phyloP scores from a whole-genome alignment of 1,284 basidiomycete genomes.

The Tremellales sp. region DNA sequence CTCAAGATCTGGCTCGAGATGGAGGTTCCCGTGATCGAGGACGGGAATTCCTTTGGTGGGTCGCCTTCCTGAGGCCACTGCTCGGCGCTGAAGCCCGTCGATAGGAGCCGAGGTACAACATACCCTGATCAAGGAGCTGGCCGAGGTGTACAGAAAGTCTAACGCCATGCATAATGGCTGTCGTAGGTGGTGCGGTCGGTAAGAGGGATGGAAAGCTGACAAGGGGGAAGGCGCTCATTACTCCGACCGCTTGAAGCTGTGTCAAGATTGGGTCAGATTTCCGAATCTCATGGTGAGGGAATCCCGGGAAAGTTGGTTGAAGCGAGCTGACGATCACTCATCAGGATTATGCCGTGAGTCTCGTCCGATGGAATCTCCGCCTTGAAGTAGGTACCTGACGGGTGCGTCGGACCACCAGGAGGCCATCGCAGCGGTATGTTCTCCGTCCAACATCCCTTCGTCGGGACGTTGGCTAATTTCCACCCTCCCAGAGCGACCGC shows the following conservation, averaged over 20 bases:
- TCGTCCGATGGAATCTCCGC: neutral
- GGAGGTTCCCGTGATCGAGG: slow-evolving; percentile 37
- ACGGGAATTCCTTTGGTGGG: slow-evolving; percentile 37
- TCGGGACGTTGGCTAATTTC: too few relatives aligned
- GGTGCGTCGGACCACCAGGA: slow-evolving; percentile 7
- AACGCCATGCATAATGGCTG: slow-evolving; percentile 22
- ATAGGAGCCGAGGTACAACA: slow-evolving; percentile 36
- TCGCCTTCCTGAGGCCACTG: neutral
- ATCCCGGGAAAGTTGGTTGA: neutral
- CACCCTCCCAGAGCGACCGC: too few relatives aligned
- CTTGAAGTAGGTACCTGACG: neutral
- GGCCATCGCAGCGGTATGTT: slow-evolving; percentile 8
- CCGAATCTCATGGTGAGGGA: slow-evolving; percentile 26
- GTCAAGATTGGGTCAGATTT: slow-evolving; percentile 26
- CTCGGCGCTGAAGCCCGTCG: slow-evolving; percentile 5
- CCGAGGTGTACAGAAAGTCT: slow-evolving; percentile 15
- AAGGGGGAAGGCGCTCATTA: slow-evolving; percentile 14
- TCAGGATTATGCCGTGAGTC: slow-evolving; percentile 18
- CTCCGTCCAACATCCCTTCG: too few relatives aligned
- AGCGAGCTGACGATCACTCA: neutral
- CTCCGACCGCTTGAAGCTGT: slow-evolving; percentile 25
- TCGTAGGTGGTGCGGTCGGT: slow-evolving; percentile 1
- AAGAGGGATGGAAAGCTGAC: neutral
- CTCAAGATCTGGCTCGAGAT: slow-evolving; percentile 33
- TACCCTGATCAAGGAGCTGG: slow-evolving; percentile 21